Evolutionary conservation across 2,329 filamentous ascomycete species (phyloP).

Genomic region (Xylariaceae sp.): DNA sequence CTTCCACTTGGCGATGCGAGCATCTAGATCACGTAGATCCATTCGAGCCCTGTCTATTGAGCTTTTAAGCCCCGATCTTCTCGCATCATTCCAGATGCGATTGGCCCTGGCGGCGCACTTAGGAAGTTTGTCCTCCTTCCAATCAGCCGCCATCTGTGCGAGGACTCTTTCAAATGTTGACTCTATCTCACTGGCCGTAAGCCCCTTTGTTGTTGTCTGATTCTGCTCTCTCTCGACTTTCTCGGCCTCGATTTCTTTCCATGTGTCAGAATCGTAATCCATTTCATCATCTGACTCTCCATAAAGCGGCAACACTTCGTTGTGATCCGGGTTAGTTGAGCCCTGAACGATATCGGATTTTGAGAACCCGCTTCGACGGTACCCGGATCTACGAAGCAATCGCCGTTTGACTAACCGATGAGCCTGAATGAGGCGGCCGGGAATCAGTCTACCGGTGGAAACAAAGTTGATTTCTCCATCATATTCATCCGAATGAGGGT

Average conservation of each 20-base stretch:
- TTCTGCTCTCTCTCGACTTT: slow-evolving; percentile 28
- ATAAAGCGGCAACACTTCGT: slow-evolving; percentile 44
- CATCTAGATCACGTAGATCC: slow-evolving; percentile 39
- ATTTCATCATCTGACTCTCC: slow-evolving; percentile 50
- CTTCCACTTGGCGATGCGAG: slow-evolving; percentile 52
- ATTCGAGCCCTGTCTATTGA: slow-evolving; percentile 42
- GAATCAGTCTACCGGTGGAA: slow-evolving; percentile 3
- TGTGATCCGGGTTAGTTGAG: slow-evolving; percentile 29
- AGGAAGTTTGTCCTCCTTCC: slow-evolving; percentile 55
- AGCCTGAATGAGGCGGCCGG: slow-evolving; percentile 25
- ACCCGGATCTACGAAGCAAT: slow-evolving; percentile 13
- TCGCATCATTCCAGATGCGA: slow-evolving; percentile 55
- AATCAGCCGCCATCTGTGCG: slow-evolving; percentile 44
- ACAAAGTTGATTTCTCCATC: slow-evolving; percentile 16
- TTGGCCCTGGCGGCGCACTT: slow-evolving; percentile 53
- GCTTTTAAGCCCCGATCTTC: slow-evolving; percentile 35
- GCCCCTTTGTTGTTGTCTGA: slow-evolving; percentile 22
- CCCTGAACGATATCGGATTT: slow-evolving; percentile 29
- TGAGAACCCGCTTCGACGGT: neutral
- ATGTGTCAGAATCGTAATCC: slow-evolving; percentile 54
- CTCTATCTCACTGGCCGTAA: slow-evolving; percentile 45
- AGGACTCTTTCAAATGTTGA: slow-evolving; percentile 51
- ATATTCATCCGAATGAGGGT: slow-evolving; percentile 2
- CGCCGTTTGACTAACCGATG: slow-evolving; percentile 25
- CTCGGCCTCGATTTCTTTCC: slow-evolving; percentile 57